Percentiles rank a stretch among this genome's conserved stretches.
phyloP scores from a whole-genome alignment of 768 basidiomycete species.

The Pholiota microspora region DNA sequence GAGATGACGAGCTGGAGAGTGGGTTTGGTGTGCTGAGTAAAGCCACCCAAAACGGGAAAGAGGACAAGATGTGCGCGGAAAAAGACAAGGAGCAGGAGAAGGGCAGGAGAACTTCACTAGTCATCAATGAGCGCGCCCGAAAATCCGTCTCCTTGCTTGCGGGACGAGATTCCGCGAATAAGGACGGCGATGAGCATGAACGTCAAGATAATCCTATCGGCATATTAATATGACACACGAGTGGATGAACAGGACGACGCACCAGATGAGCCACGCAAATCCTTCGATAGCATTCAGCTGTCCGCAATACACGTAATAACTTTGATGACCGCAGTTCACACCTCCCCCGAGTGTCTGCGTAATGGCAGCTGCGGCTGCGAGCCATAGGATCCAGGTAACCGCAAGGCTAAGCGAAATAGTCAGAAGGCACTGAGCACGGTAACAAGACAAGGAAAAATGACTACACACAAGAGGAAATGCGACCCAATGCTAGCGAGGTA shows the following conservation, averaged over 20 bases:
- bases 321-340: constrained; percentile 58
- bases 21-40: no score
- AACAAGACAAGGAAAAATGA: background rate
- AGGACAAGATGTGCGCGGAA: no score
- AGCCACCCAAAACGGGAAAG: no score
- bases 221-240: background rate
- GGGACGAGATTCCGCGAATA: constrained; percentile 55
- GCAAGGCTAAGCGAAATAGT: constrained; percentile 40
- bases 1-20: no score
- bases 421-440: background rate
- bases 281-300: constrained; percentile 75
- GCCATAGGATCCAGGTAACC: constrained; percentile 79
- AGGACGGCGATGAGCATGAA: constrained; percentile 58
- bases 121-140: constrained; percentile 35
- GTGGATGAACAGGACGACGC: constrained; percentile 19
- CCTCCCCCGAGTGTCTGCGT: constrained; percentile 67
- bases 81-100: no score
- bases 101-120: background rate
- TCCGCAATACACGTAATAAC: constrained; percentile 59
- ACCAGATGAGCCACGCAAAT: constrained; percentile 79
- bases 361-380: constrained; percentile 68
- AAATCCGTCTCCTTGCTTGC: constrained; percentile 67
- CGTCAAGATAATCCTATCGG: constrained; percentile 59
- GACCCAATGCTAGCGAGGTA: constrained; percentile 59
- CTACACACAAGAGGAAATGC: constrained; percentile 64